Base-by-base conservation (phyloP, 805 yeast genomes). In the Zygosaccharomyces pseudorouxii region DNA sequence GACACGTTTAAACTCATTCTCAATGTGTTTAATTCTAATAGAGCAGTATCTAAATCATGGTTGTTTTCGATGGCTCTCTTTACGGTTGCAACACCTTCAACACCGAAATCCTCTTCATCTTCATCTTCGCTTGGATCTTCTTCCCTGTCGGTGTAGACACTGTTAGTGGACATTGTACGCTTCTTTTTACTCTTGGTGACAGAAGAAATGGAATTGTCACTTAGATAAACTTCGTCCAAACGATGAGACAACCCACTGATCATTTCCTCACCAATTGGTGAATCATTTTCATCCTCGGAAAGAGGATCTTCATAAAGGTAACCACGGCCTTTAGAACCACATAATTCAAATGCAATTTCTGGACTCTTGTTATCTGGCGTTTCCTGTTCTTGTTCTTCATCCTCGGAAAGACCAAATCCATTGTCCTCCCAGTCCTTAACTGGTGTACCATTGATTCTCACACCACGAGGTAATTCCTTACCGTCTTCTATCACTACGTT, bases 1-100 rank as follows among this genome's bases (percentile, higher is more conserved):
- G 93, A 79, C 14, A 89, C 99, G 65, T 93, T 89, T 93, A 90
- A 86, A 60, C 97, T 88, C 99, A 93, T 92, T 70, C 98, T 79
- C 62, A 93, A 75, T 0, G 99, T 93, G 65, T 92, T 92, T 59
- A 93, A 77, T 70, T 93, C 99, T 51, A 93, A 72, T 54, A 89
- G 71, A 0, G 99, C 97, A 11, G 96, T 90, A 64, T 92, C 97
- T 51, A 89, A 75, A 60, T 87, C 95, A 68, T 93, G 99, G 65
- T 89, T 86, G 61, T 90, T 84, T 57, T 86, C 92, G 68, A 93
- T 78, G 1, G 99, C 95, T 63, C 99, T 78, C 57, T 84, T 88
- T 28, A 93, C 86, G 0, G 97, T 89, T 9, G 95, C 97, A 50
- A 85, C 74, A n/a, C 97, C 99, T 73, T 93, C 99, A 49, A 76